phyloP scores from a whole-genome alignment of 129 eudicot species.

The Pseudognaphalium luteoalbum region DNA sequence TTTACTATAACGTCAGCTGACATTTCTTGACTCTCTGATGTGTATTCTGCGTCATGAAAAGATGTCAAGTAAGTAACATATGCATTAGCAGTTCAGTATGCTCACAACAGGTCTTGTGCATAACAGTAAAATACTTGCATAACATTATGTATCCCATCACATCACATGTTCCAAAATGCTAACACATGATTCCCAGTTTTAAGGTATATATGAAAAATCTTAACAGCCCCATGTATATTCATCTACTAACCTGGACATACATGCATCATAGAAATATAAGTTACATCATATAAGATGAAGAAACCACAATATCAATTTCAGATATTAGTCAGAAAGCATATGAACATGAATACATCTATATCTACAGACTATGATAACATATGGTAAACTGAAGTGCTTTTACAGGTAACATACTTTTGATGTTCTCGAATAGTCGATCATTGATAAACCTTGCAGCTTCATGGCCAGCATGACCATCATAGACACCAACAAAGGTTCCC shows the following conservation, averaged over 20 bases:
- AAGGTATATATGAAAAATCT: too few species aligned
- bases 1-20: conserved; percentile 54
- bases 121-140: not conserved
- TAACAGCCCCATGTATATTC: too few species aligned
- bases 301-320: not conserved
- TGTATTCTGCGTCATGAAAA: conserved; percentile 49
- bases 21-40: conserved; percentile 52
- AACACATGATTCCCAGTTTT: too few species aligned
- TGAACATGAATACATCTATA: not conserved
- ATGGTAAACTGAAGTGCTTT: not conserved
- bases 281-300: too few species aligned
- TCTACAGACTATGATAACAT: not conserved
- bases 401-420: conserved; percentile 19
- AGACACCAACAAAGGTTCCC: conserved; percentile 80
- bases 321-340: not conserved
- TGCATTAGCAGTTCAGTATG: not conserved
- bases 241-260: too few species aligned
- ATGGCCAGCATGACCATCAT: conserved; percentile 42
- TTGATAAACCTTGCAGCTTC: conserved; percentile 29
- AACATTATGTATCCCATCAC: not conserved
- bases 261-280: too few species aligned
- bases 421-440: conserved; percentile 14
- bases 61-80: not conserved
- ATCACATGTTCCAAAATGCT: too few species aligned
- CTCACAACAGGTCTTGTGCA: not conserved